Evolutionary conservation across 1,284 basidiomycete species (phyloP).

Genomic region (Heterobasidion parviporum): DNA sequence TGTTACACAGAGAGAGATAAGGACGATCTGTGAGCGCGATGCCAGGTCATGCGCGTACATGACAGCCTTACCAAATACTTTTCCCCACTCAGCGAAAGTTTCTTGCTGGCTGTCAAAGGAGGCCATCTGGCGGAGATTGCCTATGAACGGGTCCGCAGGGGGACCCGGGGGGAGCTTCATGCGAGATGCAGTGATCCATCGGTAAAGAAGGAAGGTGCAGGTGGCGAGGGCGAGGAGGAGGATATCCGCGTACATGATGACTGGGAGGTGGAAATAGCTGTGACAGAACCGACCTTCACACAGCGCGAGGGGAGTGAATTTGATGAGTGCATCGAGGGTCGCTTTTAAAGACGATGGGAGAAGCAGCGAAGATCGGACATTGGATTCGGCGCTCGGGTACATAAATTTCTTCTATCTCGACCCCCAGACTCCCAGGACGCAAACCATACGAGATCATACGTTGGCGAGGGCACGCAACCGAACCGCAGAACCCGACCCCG

Average conservation of each 20-base stretch:
- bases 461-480: neutral
- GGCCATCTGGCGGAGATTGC: slow-evolving; percentile 41
- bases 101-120: slow-evolving; percentile 24
- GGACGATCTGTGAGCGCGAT: slow-evolving; percentile 2
- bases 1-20: neutral
- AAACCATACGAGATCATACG: neutral
- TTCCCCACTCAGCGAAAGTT: slow-evolving; percentile 26
- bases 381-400: neutral
- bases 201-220: slow-evolving; percentile 5
- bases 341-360: neutral
- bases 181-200: slow-evolving; percentile 8
- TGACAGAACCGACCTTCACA: neutral
- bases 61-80: slow-evolving; percentile 16
- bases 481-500: neutral
- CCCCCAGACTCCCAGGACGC: neutral
- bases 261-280: neutral
- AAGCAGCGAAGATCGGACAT: neutral
- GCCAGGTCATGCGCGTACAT: neutral
- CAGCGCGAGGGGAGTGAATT: neutral
- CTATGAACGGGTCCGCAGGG: slow-evolving; percentile 34
- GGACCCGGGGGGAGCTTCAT: slow-evolving; percentile 35
- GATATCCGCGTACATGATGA: neutral
- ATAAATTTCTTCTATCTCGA: neutral
- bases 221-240: slow-evolving; percentile 3
- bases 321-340: neutral